Conservation (phyloP, 495 filamentous ascomycete species). For the Arthonia radiata region DNA sequence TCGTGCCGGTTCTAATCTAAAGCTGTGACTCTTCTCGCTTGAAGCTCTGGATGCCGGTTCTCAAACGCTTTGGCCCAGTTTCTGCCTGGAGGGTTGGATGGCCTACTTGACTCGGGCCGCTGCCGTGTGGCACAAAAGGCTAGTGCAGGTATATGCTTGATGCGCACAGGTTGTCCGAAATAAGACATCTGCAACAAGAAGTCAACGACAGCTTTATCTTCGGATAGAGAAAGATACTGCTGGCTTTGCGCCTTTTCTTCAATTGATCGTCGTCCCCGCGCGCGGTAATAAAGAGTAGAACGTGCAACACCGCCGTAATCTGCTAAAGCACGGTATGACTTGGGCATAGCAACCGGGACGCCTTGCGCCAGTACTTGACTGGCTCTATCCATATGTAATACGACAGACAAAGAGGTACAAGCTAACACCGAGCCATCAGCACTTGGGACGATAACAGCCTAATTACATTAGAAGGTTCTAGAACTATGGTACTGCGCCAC, state of each 20-base stretch:
- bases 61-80: conserved; percentile 2
- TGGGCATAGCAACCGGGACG: conserved; percentile 1
- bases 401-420: no score
- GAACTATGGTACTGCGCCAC: no score
- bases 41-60: conserved; percentile 3
- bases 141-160: conserved; percentile 4
- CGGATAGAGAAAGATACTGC: conserved; percentile 4
- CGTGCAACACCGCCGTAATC: conserved; percentile 1
- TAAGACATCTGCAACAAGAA: conserved; percentile 1
- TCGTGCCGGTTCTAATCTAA: conserved; percentile 2
- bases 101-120: no score
- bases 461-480: no score
- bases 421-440: no score
- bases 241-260: conserved; percentile 3
- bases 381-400: conserved; percentile 2
- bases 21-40: conserved; percentile 1
- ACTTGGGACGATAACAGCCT: no score
- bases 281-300: conserved; percentile 1
- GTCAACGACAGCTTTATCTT: conserved; percentile 4
- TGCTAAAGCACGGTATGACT: conserved; percentile 2
- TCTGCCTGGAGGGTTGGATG: conserved; percentile 1
- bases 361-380: conserved; percentile 2
- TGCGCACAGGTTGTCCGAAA: conserved; percentile 4
- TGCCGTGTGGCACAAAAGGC: conserved; percentile 3
- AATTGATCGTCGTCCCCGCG: no score